Evolutionary conservation across 768 basidiomycete genomes (phyloP).

Genomic region (Trichaptum fuscoviolaceum): DNA sequence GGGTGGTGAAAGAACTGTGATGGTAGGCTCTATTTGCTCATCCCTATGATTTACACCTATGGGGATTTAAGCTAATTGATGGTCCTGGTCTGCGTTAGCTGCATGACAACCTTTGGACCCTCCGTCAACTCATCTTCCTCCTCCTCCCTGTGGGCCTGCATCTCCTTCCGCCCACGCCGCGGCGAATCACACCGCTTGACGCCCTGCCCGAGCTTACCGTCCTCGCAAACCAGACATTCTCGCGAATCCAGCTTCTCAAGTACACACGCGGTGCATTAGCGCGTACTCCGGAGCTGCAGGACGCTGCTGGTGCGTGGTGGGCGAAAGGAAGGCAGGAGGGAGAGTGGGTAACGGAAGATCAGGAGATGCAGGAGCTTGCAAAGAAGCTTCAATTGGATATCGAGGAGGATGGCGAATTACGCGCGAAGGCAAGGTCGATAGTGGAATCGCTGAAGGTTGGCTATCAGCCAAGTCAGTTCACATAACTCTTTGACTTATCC

Average conservation of each 20-base stretch:
- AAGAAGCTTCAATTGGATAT: slow-evolving; percentile 40
- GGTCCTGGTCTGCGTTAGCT: slow-evolving; percentile 35
- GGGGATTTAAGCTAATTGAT: neutral
- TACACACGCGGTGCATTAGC: slow-evolving; percentile 52
- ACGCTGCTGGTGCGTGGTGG: slow-evolving; percentile 53
- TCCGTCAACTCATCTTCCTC: slow-evolving; percentile 57
- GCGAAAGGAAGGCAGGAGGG: slow-evolving; percentile 48
- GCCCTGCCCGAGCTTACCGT: slow-evolving; percentile 19
- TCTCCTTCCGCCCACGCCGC: slow-evolving; percentile 31
- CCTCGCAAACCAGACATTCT: slow-evolving; percentile 33
- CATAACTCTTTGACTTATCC: neutral
- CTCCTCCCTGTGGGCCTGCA: slow-evolving; percentile 47
- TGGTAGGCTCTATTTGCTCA: slow-evolving; percentile 26
- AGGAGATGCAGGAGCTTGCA: slow-evolving; percentile 41
- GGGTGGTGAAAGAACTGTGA: slow-evolving; percentile 33
- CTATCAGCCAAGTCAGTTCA: neutral
- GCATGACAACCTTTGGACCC: slow-evolving; percentile 54
- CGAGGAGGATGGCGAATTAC: slow-evolving; percentile 23
- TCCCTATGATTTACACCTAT: slow-evolving; percentile 1
- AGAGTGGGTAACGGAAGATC: slow-evolving; percentile 41
- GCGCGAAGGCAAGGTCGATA: slow-evolving; percentile 7
- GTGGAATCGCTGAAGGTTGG: slow-evolving; percentile 22
- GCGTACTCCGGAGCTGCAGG: slow-evolving; percentile 45
- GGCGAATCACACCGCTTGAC: slow-evolving; percentile 26
- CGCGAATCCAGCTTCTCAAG: slow-evolving; percentile 49